Percentiles rank a stretch among this genome's conserved stretches.
Evolutionary conservation across 352 stramenopile genomes (phyloP).

Genomic region (Aphanomyces stellatus): DNA sequence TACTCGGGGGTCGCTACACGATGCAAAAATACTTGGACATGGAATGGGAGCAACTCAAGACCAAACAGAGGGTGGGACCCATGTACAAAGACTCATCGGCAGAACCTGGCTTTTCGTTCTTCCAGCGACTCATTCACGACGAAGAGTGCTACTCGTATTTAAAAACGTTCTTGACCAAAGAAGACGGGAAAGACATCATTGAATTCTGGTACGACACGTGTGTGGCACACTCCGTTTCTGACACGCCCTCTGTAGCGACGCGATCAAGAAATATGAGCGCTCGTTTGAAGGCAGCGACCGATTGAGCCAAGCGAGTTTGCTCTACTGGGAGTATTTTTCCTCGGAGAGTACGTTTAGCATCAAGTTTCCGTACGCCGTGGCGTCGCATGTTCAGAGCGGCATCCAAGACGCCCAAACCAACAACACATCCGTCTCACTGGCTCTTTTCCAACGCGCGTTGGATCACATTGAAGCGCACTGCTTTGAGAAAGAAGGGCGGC

Average conservation of each 20-base stretch:
- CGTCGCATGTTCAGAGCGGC: slow-evolving; percentile 43
- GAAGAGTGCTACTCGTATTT: slow-evolving; percentile 82
- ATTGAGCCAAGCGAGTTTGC: slow-evolving; percentile 58
- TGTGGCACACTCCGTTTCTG: no score
- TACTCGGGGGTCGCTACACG: slow-evolving; percentile 68
- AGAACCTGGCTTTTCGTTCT: slow-evolving; percentile 65
- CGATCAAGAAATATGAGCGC: slow-evolving; percentile 76
- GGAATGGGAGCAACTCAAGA: slow-evolving; percentile 26
- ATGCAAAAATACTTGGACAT: slow-evolving; percentile 69
- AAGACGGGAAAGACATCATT: slow-evolving; percentile 29
- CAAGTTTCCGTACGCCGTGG: slow-evolving; percentile 49
- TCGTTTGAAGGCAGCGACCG: slow-evolving; percentile 55
- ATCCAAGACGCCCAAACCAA: slow-evolving; percentile 48
- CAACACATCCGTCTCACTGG: slow-evolving; percentile 21
- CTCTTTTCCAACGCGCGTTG: slow-evolving; percentile 63
- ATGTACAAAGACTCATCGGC: slow-evolving; percentile 57
- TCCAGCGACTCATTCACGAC: slow-evolving; percentile 82
- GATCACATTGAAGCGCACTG: slow-evolving; percentile 48
- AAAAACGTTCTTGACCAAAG: slow-evolving; percentile 62
- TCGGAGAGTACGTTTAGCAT: slow-evolving; percentile 46
- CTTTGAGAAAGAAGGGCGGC: slow-evolving; percentile 57
- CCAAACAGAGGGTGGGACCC: slow-evolving; percentile 20
- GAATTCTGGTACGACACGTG: slow-evolving; percentile 15
- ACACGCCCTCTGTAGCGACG: slow-evolving; percentile 65
- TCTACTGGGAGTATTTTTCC: slow-evolving; percentile 80